Evolutionary conservation across 306 rosid species (phyloP).

Genomic region (Quercus wislizeni): DNA sequence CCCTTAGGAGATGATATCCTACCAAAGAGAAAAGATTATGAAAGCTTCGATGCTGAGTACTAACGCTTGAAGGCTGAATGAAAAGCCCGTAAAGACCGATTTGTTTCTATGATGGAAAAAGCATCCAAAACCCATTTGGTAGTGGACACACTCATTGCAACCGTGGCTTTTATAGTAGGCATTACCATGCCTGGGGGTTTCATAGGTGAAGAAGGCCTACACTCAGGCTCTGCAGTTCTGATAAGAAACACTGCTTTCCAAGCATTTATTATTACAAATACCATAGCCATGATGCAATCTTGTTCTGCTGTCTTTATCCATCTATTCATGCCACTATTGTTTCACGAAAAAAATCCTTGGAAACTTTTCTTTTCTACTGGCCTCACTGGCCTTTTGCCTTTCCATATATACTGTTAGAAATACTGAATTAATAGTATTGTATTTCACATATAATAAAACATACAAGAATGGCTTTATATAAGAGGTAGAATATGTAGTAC

Average conservation of each 20-base stretch:
- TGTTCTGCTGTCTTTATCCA: not conserved
- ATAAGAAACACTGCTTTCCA: not conserved
- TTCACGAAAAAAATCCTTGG: accelerated
- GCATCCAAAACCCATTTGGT: not conserved
- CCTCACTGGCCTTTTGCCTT: not conserved
- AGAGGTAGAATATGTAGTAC: too few species aligned
- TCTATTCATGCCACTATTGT: not conserved
- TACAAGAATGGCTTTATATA: too few species aligned
- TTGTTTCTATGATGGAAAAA: not conserved
- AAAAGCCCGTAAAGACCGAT: too few species aligned
- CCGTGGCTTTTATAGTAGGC: not conserved
- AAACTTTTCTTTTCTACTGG: not conserved
- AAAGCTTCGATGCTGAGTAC: not conserved
- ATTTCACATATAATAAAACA: too few species aligned
- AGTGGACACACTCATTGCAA: not conserved
- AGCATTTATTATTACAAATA: not conserved
- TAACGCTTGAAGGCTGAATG: too few species aligned
- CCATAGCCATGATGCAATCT: not conserved
- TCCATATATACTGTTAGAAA: too few species aligned
- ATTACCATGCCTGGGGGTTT: conserved; percentile 5
- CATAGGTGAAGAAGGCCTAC: not conserved
- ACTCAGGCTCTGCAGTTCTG: not conserved
- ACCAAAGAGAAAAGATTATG: not conserved
- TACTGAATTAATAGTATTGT: too few species aligned
- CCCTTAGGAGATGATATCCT: too few species aligned